Evolutionary conservation across 2,329 filamentous ascomycete genomes (phyloP), one percentile per base, ranked within the genome.

Genomic region (Bipolaris bicolor): DNA sequence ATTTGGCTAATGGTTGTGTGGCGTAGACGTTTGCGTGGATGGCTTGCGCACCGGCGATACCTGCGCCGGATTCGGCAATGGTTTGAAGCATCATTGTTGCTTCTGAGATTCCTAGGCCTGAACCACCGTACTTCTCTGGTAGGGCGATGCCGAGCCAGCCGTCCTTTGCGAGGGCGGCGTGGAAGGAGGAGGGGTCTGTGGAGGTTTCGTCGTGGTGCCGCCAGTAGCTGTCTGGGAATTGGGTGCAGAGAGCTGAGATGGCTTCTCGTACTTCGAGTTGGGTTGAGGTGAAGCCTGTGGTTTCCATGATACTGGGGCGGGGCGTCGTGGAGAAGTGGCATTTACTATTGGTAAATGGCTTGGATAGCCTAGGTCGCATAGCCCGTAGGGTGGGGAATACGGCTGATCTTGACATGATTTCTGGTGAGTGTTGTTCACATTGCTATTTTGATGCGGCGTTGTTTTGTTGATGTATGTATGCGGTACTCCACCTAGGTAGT

Each of bases 31-130:
- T 86, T 20, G 83, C 84, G 56, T 86, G 84, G 20, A 86, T 84
- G 1, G 82, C 80, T 60, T 86, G 84, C 0, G 84, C 84, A 1
- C 84, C 84, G 15, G 90, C 90, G 81, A 95, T 92, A 3, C 91
- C 91, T 3, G 91, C 91, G 0, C 91, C 91, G 1, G 86, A 88
- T 77, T 92, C 89, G 0, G 88, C 81, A 55, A 93, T 90, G 2
- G 90, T 90, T 68, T 96, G 91, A 81, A 95, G 84, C 90, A 95
- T 94, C 84, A 94, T 90, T 0, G 88, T 91, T 0, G 91, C 91
- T 71, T 95, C 91, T 0, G 89, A 88, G 34, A 96, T 92, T 7
- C 87, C 90, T 7, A 96, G 77, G 0, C 89, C 90, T 1, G 89
- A 84, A 0, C 91, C 91, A 3, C 91, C 91, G 0, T 92, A 82